Base-by-base conservation (phyloP, 306 rosid genomes). In the Cercis canadensis region DNA sequence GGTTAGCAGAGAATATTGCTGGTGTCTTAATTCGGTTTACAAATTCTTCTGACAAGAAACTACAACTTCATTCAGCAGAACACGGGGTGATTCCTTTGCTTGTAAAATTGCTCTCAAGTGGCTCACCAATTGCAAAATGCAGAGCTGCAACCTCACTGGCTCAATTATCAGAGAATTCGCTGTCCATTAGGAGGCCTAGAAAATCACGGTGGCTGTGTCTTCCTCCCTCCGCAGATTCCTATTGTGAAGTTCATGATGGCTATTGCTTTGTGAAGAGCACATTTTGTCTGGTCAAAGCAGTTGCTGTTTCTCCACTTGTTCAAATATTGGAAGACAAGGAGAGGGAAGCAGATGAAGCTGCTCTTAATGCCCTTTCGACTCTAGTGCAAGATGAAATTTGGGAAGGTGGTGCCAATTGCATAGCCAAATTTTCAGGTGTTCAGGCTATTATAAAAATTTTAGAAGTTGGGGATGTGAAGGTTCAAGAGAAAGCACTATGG, bases 401-500 rank as follows among this genome's bases (percentile, higher is more conserved):
- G 77, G 96, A 88, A 78, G 79, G 50, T n/a, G 98, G 96, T 70
- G 87, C 83, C 80, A 86, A 75, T 37, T 85, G 32, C 84, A 77
- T 92, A 29, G 92, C 83, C 7, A 85, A 87, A 58, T 65, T 64
- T 49, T 79, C 84, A 1, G 91, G 97, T 13, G 85, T 92, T 46
- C 81, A 78, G 31, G 90, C 83, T 50, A 77, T 88, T 55, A 53
- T 90, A 64, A 88, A 79, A 71, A 73, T 78, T 53, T 56, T 90
- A n/a, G 86, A 85, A 72, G 77, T 81, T 4, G 84, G 79, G 54
- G 83, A 85, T 74, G 61, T 65, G 24, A 84, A 85, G 83, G 84
- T 88, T 58, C 89, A 87, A 83, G 92, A 90, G 81, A 92, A 82
- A 72, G 96, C 92, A 37, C 58, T 92, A 11, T 85, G 97, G 97